A percentile compares a stretch with the other conserved stretches of the same genome.
These are phyloP conservation scores for Arabidopsis lyrata DNA, from an alignment of 441 rosid species.

Conservation along the genomic window DNA sequence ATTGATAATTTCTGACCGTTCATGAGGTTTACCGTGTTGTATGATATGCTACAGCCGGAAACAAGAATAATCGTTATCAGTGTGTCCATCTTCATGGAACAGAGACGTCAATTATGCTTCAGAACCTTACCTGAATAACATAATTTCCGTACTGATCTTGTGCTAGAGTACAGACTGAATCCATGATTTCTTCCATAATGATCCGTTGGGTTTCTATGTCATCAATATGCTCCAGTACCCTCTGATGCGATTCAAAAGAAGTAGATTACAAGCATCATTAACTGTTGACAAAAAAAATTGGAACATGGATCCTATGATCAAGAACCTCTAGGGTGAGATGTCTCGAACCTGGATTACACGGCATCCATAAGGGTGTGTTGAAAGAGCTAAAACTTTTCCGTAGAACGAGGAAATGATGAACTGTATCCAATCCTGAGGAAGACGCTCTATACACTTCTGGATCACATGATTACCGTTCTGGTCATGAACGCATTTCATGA, in stretches of 20 bases:
- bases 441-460: conserved; percentile 92
- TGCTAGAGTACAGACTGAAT: conserved; percentile 72
- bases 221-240: conserved; percentile 88
- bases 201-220: conserved; percentile 64
- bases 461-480: conserved; percentile 99
- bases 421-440: conserved; percentile 79
- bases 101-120: conserved; percentile 10
- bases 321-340: conserved; percentile 17
- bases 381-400: conserved; percentile 85
- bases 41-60: conserved; percentile 71
- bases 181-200: conserved; percentile 88
- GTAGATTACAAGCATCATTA: conserved; percentile 20
- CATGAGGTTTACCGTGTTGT: conserved; percentile 84
- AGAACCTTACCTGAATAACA: conserved; percentile 79
- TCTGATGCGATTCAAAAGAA: conserved; percentile 52
- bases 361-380: conserved; percentile 95
- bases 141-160: conserved; percentile 97
- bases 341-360: conserved; percentile 86
- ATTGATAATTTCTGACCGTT: conserved; percentile 72
- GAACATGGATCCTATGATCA: conserved; percentile 27
- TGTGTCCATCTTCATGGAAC: conserved; percentile 21
- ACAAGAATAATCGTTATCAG: not conserved
- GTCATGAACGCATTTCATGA: conserved; percentile 92
- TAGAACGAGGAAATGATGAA: conserved; percentile 83
- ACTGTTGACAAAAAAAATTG: conserved; percentile 16